phyloP scores from a whole-genome alignment of 305 asterid genomes.

The Solanum hybrid region DNA sequence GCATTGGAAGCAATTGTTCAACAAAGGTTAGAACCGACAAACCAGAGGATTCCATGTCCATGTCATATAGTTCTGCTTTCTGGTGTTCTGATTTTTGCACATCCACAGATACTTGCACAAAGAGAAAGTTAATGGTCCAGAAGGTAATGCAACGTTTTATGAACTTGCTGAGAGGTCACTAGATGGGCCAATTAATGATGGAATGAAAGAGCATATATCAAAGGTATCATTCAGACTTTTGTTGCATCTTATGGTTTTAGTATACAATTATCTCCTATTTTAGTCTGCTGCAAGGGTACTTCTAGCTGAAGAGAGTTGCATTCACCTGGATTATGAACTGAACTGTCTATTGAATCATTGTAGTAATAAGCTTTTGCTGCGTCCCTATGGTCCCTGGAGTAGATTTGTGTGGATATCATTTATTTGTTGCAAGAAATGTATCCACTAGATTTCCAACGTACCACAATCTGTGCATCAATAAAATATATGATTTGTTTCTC shows the following conservation, averaged over 20 bases:
- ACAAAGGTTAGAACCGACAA: conserved; percentile 48
- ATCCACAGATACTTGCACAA: conserved; percentile 70
- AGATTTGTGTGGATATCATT: not conserved
- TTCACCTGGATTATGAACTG: conserved; percentile 1
- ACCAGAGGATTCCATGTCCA: conserved; percentile 9
- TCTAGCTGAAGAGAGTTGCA: not conserved
- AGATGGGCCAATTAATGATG: conserved; percentile 38
- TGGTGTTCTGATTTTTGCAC: not conserved
- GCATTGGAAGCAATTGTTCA: conserved; percentile 74
- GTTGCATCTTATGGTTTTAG: not conserved
- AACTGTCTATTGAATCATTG: not conserved
- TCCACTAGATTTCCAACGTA: not conserved
- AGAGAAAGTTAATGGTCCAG: conserved; percentile 74
- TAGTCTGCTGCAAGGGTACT: not conserved
- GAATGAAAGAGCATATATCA: conserved; percentile 43
- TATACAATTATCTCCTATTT: not conserved
- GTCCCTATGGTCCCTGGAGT: not conserved
- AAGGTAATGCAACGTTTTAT: conserved; percentile 46
- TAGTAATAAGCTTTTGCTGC: not conserved
- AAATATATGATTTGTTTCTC: not conserved
- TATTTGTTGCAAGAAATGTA: not conserved
- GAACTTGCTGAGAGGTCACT: conserved; percentile 97
- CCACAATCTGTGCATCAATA: not conserved
- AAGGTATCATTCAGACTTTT: conserved; percentile 36
- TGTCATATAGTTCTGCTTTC: not conserved